Evolutionary conservation across 2,329 filamentous ascomycete species (phyloP).

Genomic region (Mycosphaerella sp.): DNA sequence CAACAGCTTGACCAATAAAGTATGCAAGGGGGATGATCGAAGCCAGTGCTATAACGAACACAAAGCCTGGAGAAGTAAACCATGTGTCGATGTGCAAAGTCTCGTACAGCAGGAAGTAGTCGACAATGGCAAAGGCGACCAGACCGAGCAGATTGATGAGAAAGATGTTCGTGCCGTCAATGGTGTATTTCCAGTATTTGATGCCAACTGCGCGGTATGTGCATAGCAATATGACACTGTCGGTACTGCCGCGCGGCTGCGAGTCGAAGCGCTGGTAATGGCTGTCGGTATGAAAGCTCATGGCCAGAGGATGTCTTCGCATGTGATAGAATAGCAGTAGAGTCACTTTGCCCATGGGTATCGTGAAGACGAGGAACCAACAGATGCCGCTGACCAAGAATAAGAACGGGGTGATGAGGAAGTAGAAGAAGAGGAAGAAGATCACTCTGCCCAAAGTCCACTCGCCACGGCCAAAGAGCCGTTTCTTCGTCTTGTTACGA

Average conservation of each 20-base stretch:
- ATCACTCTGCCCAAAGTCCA: slow-evolving; percentile 93
- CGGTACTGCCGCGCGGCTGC: slow-evolving; percentile 49
- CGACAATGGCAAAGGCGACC: slow-evolving; percentile 89
- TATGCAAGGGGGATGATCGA: slow-evolving; percentile 97
- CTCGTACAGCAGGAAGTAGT: slow-evolving; percentile 74
- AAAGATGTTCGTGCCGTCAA: slow-evolving; percentile 98
- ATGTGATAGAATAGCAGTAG: slow-evolving; percentile 86
- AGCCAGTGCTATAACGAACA: slow-evolving; percentile 76
- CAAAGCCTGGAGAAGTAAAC: slow-evolving; percentile 74
- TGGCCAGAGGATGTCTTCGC: slow-evolving; percentile 80
- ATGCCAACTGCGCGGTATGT: slow-evolving; percentile 91
- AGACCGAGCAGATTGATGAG: slow-evolving; percentile 93
- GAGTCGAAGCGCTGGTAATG: slow-evolving; percentile 61
- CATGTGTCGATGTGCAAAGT: slow-evolving; percentile 63
- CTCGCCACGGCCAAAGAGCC: slow-evolving; percentile 88
- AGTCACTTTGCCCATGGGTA: slow-evolving; percentile 96
- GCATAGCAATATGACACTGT: slow-evolving; percentile 74
- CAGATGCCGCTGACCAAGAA: slow-evolving; percentile 82
- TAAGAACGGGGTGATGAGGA: slow-evolving; percentile 77
- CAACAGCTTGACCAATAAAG: slow-evolving; percentile 97
- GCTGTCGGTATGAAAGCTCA: slow-evolving; percentile 87
- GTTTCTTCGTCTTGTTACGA: slow-evolving; percentile 56
- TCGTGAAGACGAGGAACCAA: slow-evolving; percentile 96
- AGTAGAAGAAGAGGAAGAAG: slow-evolving; percentile 96
- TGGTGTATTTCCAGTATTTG: slow-evolving; percentile 99